Evolutionary conservation across 306 rosid species (phyloP), one percentile per base, ranked within the genome.

Genomic region (Medicago arabica): DNA sequence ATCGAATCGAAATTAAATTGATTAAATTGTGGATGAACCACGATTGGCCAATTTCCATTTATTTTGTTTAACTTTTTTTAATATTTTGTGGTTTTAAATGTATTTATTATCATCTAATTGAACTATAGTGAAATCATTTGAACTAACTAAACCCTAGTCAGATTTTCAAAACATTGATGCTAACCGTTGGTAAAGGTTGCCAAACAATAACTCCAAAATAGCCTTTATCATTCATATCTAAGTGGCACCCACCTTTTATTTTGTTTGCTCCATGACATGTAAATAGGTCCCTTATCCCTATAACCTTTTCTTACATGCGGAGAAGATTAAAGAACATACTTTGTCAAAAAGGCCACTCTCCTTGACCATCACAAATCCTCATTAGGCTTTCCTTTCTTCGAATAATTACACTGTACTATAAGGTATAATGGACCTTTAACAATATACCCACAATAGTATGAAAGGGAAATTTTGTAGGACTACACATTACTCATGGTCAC

Each of bases 211-310:
- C 75, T 86, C 79, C 63, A 70, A 80, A 80, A 71, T 77, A 41
- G 41, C 55, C 85, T 67, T 86, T 81, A 81, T 76, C 80, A 78
- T 80, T 67, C 74, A 72, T 46, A 83, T 86, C 85, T 16, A 31
- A 57, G 85, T 38, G 86, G 92, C 63, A 61, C 86, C 88, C 86
- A 81, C 78, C 44, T 70, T 55, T 65, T 67, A 53, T 76, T 79
- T 55, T 81, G 71, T 75, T 78, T 71, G 73, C 0, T 83, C 67
- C 44, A 61, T 61, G 43, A 61, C 79, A 67, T 74, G 84, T 67
- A 67, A 60, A 60, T 61, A 86, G 89, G 90, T 63, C 89, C 88
- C 71, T 63, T 15, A 34, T 34, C 72, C 58, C 71, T 50, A 58
- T 58, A 23, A 23, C 21, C 60, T 71, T 81, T 82, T 50, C 53